A percentile compares a stretch with the other conserved stretches of the same genome.
These are phyloP conservation scores for Thraustochytrium striatum DNA, from an alignment of 352 stramenopile species.

Conservation along the genomic window DNA sequence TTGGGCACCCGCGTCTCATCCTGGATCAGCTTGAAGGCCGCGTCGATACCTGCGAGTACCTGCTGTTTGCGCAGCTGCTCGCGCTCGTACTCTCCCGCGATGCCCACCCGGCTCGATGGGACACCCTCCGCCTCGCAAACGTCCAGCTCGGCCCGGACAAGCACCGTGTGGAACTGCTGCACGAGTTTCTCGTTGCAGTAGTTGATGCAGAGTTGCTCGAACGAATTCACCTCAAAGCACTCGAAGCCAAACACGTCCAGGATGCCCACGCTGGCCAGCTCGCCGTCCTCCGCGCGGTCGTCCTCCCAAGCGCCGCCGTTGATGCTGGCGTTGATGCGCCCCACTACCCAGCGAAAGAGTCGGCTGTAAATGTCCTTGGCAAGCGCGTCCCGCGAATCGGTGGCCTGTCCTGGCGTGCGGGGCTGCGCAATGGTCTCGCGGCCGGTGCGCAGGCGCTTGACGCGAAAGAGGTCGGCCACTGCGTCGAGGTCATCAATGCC, in stretches of 20 bases:
- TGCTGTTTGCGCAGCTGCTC: conserved; percentile 68
- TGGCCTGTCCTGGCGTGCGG: conserved; percentile 5
- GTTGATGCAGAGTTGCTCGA: conserved; percentile 87
- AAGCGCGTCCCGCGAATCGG: conserved; percentile 74
- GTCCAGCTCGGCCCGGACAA: conserved; percentile 87
- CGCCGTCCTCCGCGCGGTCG: conserved; percentile 92
- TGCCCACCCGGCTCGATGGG: conserved; percentile 76
- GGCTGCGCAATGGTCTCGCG: conserved; percentile 57
- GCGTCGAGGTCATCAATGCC: conserved; percentile 59
- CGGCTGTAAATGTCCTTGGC: conserved; percentile 93
- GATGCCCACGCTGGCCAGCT: conserved; percentile 68
- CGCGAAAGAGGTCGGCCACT: conserved; percentile 63
- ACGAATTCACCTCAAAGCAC: conserved; percentile 83
- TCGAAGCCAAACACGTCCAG: conserved; percentile 85
- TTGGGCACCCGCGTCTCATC: conserved; percentile 75
- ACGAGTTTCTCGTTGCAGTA: conserved; percentile 79
- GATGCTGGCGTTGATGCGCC: conserved; percentile 67
- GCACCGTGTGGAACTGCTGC: conserved; percentile 72
- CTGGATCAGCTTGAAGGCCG: conserved; percentile 78
- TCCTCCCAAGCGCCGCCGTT: conserved; percentile 55
- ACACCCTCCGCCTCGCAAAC: conserved; percentile 94
- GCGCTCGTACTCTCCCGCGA: conserved; percentile 80
- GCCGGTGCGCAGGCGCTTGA: conserved; percentile 72
- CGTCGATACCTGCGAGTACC: conserved; percentile 71
- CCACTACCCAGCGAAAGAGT: conserved; percentile 96